Conservation (phyloP, 495 filamentous ascomycete species). For the Emericellopsis terricola region DNA sequence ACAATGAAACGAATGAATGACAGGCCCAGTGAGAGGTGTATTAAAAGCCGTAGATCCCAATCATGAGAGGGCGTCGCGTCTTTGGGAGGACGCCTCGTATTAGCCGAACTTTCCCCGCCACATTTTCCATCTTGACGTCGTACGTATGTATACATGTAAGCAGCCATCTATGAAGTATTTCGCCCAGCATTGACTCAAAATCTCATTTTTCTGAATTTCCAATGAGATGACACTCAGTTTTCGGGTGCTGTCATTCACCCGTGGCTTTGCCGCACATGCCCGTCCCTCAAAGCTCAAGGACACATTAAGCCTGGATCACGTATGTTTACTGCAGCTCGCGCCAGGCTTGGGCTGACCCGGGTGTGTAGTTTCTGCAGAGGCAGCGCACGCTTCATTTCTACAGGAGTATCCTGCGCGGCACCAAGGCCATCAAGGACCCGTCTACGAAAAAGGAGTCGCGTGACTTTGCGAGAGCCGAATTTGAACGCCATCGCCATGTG, state of each 20-base stretch:
- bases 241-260: conserved; percentile 10
- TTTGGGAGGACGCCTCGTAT: too few species aligned
- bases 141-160: too few species aligned
- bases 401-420: conserved; percentile 35
- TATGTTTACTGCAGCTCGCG: conserved; percentile 10
- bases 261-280: conserved; percentile 21
- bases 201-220: too few species aligned
- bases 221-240: too few species aligned
- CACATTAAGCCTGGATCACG: conserved; percentile 31
- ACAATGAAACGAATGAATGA: too few species aligned
- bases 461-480: conserved; percentile 55
- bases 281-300: conserved; percentile 15
- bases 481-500: conserved; percentile 52
- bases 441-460: conserved; percentile 45
- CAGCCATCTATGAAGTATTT: too few species aligned
- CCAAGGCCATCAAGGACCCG: conserved; percentile 27
- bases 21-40: too few species aligned
- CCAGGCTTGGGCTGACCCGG: too few species aligned
- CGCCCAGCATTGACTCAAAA: too few species aligned
- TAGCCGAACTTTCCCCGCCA: too few species aligned
- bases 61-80: too few species aligned
- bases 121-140: not conserved
- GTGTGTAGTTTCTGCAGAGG: conserved; percentile 40
- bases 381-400: conserved; percentile 35
- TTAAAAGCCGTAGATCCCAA: too few species aligned